Percentiles rank a stretch among this genome's conserved stretches.
phyloP scores from a whole-genome alignment of 2,329 filamentous ascomycete genomes.

The Alternaria viburni region DNA sequence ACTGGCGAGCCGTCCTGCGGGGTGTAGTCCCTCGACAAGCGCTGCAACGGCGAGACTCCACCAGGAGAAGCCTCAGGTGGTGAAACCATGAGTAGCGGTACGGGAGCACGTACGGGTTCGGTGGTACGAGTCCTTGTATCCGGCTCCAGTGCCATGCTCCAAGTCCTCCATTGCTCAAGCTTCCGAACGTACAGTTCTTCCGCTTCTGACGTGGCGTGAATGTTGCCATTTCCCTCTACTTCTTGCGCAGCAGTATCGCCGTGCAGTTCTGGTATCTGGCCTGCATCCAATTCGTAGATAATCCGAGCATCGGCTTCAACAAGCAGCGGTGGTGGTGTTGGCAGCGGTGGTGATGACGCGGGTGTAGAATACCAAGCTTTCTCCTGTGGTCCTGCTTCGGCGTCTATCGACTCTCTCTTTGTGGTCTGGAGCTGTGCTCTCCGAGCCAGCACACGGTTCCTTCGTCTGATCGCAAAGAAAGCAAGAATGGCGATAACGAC shows the following conservation, averaged over 20 bases:
- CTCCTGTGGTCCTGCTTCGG: constrained; percentile 19
- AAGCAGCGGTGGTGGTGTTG: constrained; percentile 4
- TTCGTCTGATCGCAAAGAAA: constrained; percentile 28
- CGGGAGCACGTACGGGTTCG: not conserved
- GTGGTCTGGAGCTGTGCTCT: not conserved
- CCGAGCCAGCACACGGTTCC: constrained; percentile 15
- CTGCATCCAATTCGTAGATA: constrained; percentile 32
- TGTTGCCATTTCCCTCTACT: constrained; percentile 12
- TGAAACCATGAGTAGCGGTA: constrained; percentile 9
- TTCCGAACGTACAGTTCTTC: constrained; percentile 12
- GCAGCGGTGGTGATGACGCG: not conserved
- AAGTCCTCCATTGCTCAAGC: constrained; percentile 14
- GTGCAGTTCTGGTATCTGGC: constrained; percentile 28
- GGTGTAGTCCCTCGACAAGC: constrained; percentile 6
- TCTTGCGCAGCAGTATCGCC: constrained; percentile 22
- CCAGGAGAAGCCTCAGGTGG: constrained; percentile 7
- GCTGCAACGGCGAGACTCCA: constrained; percentile 15
- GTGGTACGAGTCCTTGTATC: not conserved
- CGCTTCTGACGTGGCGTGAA: constrained; percentile 9
- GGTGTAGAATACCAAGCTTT: constrained; percentile 12
- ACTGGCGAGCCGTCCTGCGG: constrained; percentile 4
- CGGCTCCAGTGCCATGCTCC: constrained; percentile 9
- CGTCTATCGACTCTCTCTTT: constrained; percentile 8
- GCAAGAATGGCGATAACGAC: constrained; percentile 31
- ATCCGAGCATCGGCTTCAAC: constrained; percentile 29